Evolutionary conservation across 148 eudicot genomes (phyloP), one percentile per base, ranked within the genome.

Genomic region (Vaccinium darrowii): DNA sequence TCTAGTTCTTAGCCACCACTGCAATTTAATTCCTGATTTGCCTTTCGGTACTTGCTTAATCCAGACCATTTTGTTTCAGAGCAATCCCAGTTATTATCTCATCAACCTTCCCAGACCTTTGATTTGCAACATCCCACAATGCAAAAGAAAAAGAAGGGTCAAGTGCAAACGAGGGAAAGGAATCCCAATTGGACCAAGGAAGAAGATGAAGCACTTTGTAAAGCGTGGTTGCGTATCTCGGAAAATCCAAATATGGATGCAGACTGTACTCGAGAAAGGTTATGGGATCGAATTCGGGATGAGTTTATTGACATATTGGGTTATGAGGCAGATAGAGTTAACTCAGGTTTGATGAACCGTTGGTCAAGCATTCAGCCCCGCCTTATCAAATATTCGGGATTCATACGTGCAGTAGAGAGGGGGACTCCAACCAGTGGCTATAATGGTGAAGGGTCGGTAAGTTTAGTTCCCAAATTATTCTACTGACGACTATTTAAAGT

Each of bases 151-250:
- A 57, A 57, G 60, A 16, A 16, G 19, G 60, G 60, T 57, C 60
- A 57, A 57, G 60, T 57, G 60, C 60, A 57, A 57, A 57, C 60
- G 21, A 57, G 60, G 60, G 60, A 57, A 57, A 57, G 60, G 60
- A 72, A 72, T 72, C 36, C 76, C 14, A 23, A 23, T 72, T 27
- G 36, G 36, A 72, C 16, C 4, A 23, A 72, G 36, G 39, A 72
- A 27, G 76, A 72, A 72, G 43, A 72, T 30, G 76, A 72, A 33
- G 76, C 36, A 25, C 76, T 72, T 10, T 72, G 76, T 72, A 25
- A 27, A 72, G 39, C 72, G 21, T 25, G 25, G 72, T 65, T 65
- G 72, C 11, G 72, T 23, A 25, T 65, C 72, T n/a, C 33, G 30
- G 25, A 65, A 65, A 25, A 65, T 65, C 27, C 72, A 65, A 25